Conservation (phyloP, 2,329 filamentous ascomycete species). For the Claviceps paspali region DNA sequence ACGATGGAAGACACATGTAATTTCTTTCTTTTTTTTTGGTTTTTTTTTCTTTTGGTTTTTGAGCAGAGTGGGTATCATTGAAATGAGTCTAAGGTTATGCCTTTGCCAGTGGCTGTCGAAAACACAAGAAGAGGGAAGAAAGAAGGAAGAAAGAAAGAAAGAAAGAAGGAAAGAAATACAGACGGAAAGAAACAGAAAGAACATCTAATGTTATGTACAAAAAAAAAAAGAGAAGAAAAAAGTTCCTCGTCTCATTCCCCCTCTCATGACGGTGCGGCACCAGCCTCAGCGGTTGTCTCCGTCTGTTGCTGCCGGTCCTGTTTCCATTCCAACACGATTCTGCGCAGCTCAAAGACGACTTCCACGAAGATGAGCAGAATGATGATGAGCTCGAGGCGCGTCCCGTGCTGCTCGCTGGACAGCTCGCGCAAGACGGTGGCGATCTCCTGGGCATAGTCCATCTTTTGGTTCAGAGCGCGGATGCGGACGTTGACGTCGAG, state of each 20-base stretch:
- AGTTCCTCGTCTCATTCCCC: background rate
- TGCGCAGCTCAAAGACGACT: slow-evolving; percentile 70
- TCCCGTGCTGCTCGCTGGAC: slow-evolving; percentile 77
- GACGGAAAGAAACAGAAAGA: too few relatives aligned
- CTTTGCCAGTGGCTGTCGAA: too few relatives aligned
- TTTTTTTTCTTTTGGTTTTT: too few relatives aligned
- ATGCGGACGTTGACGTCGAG: slow-evolving; percentile 87
- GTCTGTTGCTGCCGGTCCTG: too few relatives aligned
- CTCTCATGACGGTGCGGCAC: background rate
- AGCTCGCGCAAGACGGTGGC: slow-evolving; percentile 77
- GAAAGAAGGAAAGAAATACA: too few relatives aligned
- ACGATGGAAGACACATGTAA: too few relatives aligned
- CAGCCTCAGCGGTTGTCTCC: too few relatives aligned
- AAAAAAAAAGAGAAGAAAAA: too few relatives aligned
- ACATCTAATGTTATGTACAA: too few relatives aligned
- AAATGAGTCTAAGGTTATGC: background rate
- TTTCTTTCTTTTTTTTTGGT: too few relatives aligned
- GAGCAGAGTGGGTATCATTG: slow-evolving; percentile 1
- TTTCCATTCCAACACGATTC: slow-evolving; percentile 50
- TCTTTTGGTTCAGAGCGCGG: slow-evolving; percentile 84
- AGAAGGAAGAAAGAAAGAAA: too few relatives aligned
- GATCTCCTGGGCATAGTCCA: slow-evolving; percentile 95
- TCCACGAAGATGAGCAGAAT: slow-evolving; percentile 88
- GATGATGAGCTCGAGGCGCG: slow-evolving; percentile 87
- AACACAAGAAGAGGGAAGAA: too few relatives aligned